These are phyloP conservation scores for Graphilbum ipis-grandicollis DNA, from an alignment of 2,329 filamentous ascomycete genomes.

Conservation along the genomic window DNA sequence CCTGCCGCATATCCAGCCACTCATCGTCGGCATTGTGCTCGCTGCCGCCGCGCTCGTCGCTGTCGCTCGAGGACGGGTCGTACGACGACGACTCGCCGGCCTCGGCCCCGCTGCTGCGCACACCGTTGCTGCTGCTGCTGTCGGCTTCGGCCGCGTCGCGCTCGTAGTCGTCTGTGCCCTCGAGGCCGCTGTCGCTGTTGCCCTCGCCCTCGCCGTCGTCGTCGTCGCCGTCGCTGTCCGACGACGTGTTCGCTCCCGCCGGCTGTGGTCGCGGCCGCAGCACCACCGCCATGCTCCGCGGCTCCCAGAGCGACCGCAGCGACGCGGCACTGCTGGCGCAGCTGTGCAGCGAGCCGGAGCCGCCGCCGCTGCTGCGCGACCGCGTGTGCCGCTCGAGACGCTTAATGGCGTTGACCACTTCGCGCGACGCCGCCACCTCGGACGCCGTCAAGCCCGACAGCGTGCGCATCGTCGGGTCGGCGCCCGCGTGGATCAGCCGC, in stretches of 20 bases:
- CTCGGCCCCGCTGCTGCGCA: not conserved
- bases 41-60: conserved; percentile 3
- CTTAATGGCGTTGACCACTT: conserved; percentile 46
- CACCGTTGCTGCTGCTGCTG: not conserved
- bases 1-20: conserved; percentile 20
- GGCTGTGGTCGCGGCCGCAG: not conserved
- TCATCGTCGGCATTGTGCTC: conserved; percentile 21
- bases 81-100: conserved; percentile 7
- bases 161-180: not conserved
- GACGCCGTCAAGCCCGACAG: conserved; percentile 52
- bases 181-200: not conserved
- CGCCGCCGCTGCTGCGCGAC: conserved; percentile 50
- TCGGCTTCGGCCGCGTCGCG: not conserved
- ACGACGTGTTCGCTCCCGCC: not conserved
- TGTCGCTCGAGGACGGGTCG: conserved; percentile 1
- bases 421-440: conserved; percentile 50
- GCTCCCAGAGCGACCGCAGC: conserved; percentile 49
- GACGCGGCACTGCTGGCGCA: conserved; percentile 51
- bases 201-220: not conserved
- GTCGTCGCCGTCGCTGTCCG: not conserved
- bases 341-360: conserved; percentile 39
- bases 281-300: conserved; percentile 10
- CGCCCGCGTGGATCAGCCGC: conserved; percentile 54
- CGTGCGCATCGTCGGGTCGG: conserved; percentile 53
- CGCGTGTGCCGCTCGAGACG: conserved; percentile 43